A percentile compares a stretch with the other conserved stretches of the same genome.
Conservation (phyloP, 2,329 filamentous ascomycete genomes). For the Nemania sp. region DNA sequence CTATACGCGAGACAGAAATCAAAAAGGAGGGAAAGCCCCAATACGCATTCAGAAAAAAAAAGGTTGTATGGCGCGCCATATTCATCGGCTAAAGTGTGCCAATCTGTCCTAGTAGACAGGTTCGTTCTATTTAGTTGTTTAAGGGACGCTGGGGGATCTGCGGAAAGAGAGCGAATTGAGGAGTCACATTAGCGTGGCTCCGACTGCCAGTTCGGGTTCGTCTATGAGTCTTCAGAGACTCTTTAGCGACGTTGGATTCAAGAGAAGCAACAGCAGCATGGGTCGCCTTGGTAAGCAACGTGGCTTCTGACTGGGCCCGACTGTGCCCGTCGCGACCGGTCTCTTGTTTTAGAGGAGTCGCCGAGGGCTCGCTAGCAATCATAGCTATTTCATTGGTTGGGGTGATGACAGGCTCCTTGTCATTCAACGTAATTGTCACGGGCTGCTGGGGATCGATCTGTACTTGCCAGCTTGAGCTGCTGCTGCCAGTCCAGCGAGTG, state of each 20-base stretch:
- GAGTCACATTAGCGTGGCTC: conserved; percentile 36
- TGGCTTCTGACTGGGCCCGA: conserved; percentile 40
- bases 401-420: conserved; percentile 26
- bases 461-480: conserved; percentile 43
- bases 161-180: conserved; percentile 41
- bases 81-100: neutral
- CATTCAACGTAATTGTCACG: conserved; percentile 23
- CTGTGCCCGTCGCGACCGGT: conserved; percentile 36
- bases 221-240: conserved; percentile 35
- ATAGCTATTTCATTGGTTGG: conserved; percentile 15
- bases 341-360: conserved; percentile 18
- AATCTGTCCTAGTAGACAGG: neutral
- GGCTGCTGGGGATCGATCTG: conserved; percentile 25
- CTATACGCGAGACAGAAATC: neutral
- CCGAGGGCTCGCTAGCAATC: conserved; percentile 17
- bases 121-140: neutral
- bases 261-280: conserved; percentile 20
- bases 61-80: neutral
- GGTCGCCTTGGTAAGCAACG: conserved; percentile 31
- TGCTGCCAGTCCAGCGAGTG: conserved; percentile 60
- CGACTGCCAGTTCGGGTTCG: conserved; percentile 42
- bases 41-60: conserved; percentile 1
- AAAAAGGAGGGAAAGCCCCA: neutral
- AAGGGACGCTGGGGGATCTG: conserved; percentile 25
- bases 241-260: conserved; percentile 25